Evolutionary conservation across 1,139 yeast genomes (phyloP), one percentile per base, ranked within the genome.

Genomic region (Protomyces pachydermus): DNA sequence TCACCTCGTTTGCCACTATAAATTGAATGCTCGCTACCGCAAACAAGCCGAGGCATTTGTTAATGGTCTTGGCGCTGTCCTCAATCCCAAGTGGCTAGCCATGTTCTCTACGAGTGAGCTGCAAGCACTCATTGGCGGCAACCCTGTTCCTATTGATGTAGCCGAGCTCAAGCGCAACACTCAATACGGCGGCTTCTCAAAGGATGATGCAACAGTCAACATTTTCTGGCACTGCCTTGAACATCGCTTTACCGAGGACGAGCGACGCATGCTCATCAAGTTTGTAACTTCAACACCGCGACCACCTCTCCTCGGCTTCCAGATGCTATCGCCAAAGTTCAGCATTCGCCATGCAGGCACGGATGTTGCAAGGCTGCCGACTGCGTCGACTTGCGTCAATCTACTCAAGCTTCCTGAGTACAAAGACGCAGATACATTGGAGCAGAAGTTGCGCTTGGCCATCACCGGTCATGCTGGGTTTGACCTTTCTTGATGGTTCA

Each of bases 291-390:
- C 57, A 52, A 61, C 54, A 48, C 56, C 62, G 14, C 39, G 66
- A 14, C 96, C 97, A 0, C 98, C 99, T 0, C 77, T 93, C 45
- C 79, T 89, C 35, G 99, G 99, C 0, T 93, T 93, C 73, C 79
- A 81, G 2, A 83, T 85, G 6, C 78, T 95, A 61, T 77, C 76
- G 45, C 98, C 99, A 0, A 79, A 79, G 65, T 91, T 93, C 76
- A 96, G 96, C 1, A 87, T 93, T 56, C 76, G 90, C 57, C 84
- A 85, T 70, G 82, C 87, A 1, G 96, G 96, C 0, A 61, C 69
- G 9, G 78, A 79, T 37, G 70, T 72, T 1, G 80, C 80, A 6
- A 77, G 96, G 52, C 78, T 93, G 54, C 98, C 98, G 0, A 52
- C 64, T 10, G 67, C 64, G n/a, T 61, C 66, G 35, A 93, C 99